Evolutionary conservation across 352 stramenopile species (phyloP), one percentile per base, ranked within the genome.

Genomic region (Phytophthora syringae): DNA sequence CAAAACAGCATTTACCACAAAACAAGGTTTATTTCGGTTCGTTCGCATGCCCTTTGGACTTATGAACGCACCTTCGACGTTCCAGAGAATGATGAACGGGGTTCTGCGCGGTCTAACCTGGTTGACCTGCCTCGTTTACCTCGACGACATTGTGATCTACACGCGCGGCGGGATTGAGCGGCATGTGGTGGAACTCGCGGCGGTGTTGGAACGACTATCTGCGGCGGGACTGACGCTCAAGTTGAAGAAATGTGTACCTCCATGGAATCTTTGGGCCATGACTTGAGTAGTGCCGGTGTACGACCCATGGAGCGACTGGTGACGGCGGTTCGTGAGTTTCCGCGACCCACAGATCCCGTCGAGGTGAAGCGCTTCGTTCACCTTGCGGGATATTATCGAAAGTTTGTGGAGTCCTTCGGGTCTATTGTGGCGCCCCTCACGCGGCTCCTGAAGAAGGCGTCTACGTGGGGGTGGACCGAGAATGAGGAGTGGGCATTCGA

Each of bases 11-110:
- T 70, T 74, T 18, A 21, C 57, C 2, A 67, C 54, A 1, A 24
- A 58, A 7, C 18, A 67, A 34, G 66, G 66, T 3, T 39, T 75
- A 20, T 44, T 59, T 32, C 47, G 50, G 1, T 70, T 75, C 30
- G 1, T 12, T n/a, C 22, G 58, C 1, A 68, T 73, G 58, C 53
- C n/a, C 3, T 65, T 73, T 37, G 52, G 65, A 11, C 32, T 70
- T 1, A 62, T 37, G 22, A 75, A 70, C 18, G 67, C 67, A 0
- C 56, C 68, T 0, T 43, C 28, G 1, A 76, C 64, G 1, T 76
- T 76, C 36, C 63, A 76, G 15, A 30, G 59, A 0, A 47, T 76
- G 18, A 76, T 76, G 68, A 57, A 76, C 18, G 49, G 36, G 15
- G 52, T 64, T 2, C 53, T 76, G 13, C 53, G 62, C 1, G 55